Evolutionary conservation across 1,139 yeast species (phyloP).

Genomic region (Pichia sp.): DNA sequence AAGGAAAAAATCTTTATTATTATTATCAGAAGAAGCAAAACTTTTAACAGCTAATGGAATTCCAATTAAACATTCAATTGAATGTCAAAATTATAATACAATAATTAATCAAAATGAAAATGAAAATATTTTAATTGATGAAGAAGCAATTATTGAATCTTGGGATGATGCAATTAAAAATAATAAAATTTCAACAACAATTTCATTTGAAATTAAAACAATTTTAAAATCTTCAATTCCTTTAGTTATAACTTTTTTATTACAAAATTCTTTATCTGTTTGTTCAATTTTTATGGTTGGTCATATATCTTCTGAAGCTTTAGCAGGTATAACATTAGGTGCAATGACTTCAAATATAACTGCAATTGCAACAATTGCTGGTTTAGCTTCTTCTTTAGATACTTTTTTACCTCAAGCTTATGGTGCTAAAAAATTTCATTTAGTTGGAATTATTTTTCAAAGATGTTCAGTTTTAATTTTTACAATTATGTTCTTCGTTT

Average conservation of each 20-base stretch:
- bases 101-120: background rate
- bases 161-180: slow-evolving; percentile 32
- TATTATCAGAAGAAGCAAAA: slow-evolving; percentile 26
- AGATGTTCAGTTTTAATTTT: slow-evolving; percentile 47
- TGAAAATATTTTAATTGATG: background rate
- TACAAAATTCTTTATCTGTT: slow-evolving; percentile 51
- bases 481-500: slow-evolving; percentile 44
- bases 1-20: slow-evolving; percentile 6
- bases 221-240: slow-evolving; percentile 44
- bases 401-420: slow-evolving; percentile 56
- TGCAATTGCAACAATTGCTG: slow-evolving; percentile 53
- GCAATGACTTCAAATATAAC: slow-evolving; percentile 57
- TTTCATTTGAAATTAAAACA: slow-evolving; percentile 35
- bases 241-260: slow-evolving; percentile 45
- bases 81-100: background rate
- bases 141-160: slow-evolving; percentile 24
- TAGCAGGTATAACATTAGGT: slow-evolving; percentile 59
- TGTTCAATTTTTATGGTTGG: slow-evolving; percentile 56
- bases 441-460: slow-evolving; percentile 50
- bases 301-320: slow-evolving; percentile 50
- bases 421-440: slow-evolving; percentile 47
- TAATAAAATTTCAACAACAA: slow-evolving; percentile 28
- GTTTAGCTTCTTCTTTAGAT: slow-evolving; percentile 52
- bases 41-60: slow-evolving; percentile 24
- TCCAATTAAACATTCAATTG: slow-evolving; percentile 21